phyloP scores from a whole-genome alignment of 1,284 basidiomycete genomes.

The Heterobasidion annosum region DNA sequence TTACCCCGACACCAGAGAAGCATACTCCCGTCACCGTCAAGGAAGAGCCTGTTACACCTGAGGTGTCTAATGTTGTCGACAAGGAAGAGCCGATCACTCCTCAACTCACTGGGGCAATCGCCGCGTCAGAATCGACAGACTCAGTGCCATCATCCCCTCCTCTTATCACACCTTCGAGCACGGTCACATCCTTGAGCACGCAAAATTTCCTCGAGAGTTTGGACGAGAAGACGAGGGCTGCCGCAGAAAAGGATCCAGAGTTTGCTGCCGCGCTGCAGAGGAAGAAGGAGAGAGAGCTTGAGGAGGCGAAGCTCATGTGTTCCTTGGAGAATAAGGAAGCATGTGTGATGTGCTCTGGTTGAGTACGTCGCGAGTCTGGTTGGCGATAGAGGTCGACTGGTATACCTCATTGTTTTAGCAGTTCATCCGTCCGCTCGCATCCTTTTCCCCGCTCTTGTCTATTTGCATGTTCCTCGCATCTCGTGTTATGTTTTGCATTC shows the following conservation, averaged over 20 bases:
- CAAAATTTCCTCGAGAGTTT: slow-evolving; percentile 5
- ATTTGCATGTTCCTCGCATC: background rate
- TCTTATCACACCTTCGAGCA: background rate
- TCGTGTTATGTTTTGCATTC: background rate
- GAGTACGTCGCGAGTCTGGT: slow-evolving; percentile 14
- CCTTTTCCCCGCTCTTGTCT: background rate
- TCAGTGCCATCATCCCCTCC: background rate
- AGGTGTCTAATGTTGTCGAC: too few species aligned
- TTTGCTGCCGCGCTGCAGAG: slow-evolving; percentile 76
- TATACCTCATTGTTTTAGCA: background rate
- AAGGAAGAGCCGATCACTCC: too few species aligned
- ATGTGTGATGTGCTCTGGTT: slow-evolving; percentile 81
- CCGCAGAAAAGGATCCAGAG: slow-evolving; percentile 63
- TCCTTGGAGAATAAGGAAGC: slow-evolving; percentile 87
- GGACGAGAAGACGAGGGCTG: slow-evolving; percentile 35
- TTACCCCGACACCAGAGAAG: background rate
- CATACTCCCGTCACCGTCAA: slow-evolving; percentile 9
- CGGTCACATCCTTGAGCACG: background rate
- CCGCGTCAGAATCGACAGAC: slow-evolving; percentile 1
- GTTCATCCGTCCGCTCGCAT: background rate
- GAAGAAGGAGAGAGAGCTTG: slow-evolving; percentile 67
- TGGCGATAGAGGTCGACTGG: background rate
- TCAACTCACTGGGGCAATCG: slow-evolving; percentile 13
- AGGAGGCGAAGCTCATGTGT: slow-evolving; percentile 76
- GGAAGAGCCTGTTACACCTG: background rate